Conservation (phyloP, 2,329 filamentous ascomycete genomes). For the Diplodia intermedia region DNA sequence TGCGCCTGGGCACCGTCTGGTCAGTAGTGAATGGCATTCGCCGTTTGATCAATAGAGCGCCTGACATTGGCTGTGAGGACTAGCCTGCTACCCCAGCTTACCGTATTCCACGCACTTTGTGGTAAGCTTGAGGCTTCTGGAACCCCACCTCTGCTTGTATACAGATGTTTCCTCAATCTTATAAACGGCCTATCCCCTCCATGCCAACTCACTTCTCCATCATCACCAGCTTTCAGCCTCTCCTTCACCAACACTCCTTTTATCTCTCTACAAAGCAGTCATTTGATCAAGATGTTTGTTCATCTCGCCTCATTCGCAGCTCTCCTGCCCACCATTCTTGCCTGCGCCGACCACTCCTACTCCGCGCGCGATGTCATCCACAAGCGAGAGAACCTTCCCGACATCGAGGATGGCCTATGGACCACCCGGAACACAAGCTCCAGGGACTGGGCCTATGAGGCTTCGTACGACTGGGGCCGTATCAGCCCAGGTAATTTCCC, state of each 20-base stretch:
- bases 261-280: too few species aligned
- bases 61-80: not conserved
- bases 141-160: not conserved
- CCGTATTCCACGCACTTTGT: not conserved
- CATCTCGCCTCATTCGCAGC: slow-evolving; percentile 2
- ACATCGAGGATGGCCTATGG: slow-evolving; percentile 1
- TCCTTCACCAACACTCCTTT: slow-evolving; percentile 1
- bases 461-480: slow-evolving; percentile 52
- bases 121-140: not conserved
- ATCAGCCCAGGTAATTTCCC: slow-evolving; percentile 41
- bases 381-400: slow-evolving; percentile 3
- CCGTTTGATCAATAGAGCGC: not conserved
- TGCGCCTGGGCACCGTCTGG: slow-evolving; percentile 5
- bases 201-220: not conserved
- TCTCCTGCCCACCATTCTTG: slow-evolving; percentile 5
- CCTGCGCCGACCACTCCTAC: slow-evolving; percentile 13
- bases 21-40: not conserved
- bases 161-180: not conserved
- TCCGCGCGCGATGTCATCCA: not conserved
- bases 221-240: not conserved
- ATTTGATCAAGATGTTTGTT: not conserved
- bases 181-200: not conserved
- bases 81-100: not conserved
- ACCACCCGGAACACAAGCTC: not conserved
- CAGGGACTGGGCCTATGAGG: slow-evolving; percentile 45